These are phyloP conservation scores for Penicillium sp. DNA, from an alignment of 2,329 filamentous ascomycete genomes.

Conservation along the genomic window DNA sequence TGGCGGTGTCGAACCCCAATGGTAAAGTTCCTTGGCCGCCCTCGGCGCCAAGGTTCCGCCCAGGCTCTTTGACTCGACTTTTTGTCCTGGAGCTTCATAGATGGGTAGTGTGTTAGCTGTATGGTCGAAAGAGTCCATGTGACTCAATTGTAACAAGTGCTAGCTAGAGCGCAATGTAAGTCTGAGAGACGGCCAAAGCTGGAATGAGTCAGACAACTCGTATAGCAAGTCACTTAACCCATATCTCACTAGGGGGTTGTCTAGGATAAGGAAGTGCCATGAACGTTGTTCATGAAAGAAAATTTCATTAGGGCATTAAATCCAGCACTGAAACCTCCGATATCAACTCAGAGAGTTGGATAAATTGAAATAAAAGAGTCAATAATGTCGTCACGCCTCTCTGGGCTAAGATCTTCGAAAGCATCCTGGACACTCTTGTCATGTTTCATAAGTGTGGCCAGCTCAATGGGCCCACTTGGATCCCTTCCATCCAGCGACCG, in stretches of 20 bases:
- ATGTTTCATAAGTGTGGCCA: constrained; percentile 11
- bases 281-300: neutral
- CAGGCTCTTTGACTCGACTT: neutral
- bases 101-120: neutral
- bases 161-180: neutral
- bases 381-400: constrained; percentile 16
- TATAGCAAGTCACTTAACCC: too few relatives aligned
- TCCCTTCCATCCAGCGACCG: neutral
- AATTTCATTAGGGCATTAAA: neutral
- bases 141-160: neutral
- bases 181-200: too few relatives aligned
- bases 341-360: neutral
- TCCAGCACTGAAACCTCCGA: neutral
- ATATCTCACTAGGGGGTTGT: too few relatives aligned
- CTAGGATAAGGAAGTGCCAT: too few relatives aligned
- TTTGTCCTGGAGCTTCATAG: neutral
- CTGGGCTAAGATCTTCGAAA: constrained; percentile 9
- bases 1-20: neutral
- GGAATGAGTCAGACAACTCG: too few relatives aligned
- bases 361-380: constrained; percentile 11
- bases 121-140: neutral
- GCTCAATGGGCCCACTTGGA: neutral
- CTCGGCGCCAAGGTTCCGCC: neutral
- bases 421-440: constrained; percentile 14
- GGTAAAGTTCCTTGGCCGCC: neutral